Evolutionary conservation across 2,329 filamentous ascomycete species (phyloP), one percentile per base, ranked within the genome.

Genomic region (Ophiocordyceps australis): DNA sequence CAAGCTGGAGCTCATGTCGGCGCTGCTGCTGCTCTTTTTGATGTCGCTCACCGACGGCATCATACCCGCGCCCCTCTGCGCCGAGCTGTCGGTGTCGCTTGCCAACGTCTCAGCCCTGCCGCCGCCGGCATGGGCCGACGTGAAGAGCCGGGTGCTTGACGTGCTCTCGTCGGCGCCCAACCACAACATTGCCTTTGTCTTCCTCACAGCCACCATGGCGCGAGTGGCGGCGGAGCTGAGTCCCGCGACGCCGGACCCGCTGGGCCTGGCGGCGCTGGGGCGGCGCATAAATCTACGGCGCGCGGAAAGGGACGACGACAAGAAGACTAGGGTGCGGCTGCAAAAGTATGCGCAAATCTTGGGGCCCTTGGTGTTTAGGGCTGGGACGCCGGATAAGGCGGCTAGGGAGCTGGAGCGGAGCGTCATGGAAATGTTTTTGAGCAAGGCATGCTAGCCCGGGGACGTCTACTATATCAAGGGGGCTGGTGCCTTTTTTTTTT

Each of bases 121-220:
- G 1, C 16, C 28, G n/a, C 23, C 35, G 4, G 35, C 38, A 2
- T 50, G 45, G 43, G 28, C 43, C 13, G 51, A 64, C 20, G 50
- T 57, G 36, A 68, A 65, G 41, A 50, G 49, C 0, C 42, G 51
- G 4, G 46, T 89, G 2, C 65, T 93, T 5, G 85, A 94, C 36
- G 63, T 75, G 3, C 61, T 94, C 3, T 65, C 75, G 0, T 57
- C 65, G 3, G 63, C 69, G 0, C 78, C 82, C 0, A 74, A 75
- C 25, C 77, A 92, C 50, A 89, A 82, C 42, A 85, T 93, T 28
- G 77, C 78, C 0, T 92, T 94, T 41, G 78, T 92, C 3, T 83
- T 94, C 35, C 55, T 94, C 11, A 81, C 76, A 0, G 73, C 79
- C 7, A 85, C 83, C 50, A 59, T 94, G 1, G 52, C 59, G 3